Evolutionary conservation across 768 basidiomycete genomes (phyloP), one percentile per base, ranked within the genome.

Genomic region (Russula ochroleuca): DNA sequence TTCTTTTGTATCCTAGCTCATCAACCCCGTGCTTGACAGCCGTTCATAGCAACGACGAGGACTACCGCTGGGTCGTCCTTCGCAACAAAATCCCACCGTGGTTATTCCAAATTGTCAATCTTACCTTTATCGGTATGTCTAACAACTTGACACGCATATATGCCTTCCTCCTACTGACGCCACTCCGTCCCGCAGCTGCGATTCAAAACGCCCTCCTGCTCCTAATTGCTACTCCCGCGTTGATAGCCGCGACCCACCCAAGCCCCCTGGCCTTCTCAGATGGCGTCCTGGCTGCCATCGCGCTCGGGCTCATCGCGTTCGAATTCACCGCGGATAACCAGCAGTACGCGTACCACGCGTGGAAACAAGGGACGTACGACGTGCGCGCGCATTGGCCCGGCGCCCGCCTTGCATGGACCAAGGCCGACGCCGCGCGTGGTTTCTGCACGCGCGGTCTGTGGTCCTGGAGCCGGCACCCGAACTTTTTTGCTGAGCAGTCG

Each of bases 241-340:
- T 83, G 67, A 73, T 80, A 25, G 86, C 84, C 23, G 78, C 81
- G 38, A 69, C 79, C 35, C 79, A 86, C 68, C 81, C 85, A 61
- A 76, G 77, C 8, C 62, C 77, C 10, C 81, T 92, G 54, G 72
- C 77, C 21, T 67, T 72, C 1, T 82, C 86, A 8, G 95, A 98
- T 69, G 81, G 82, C 67, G 51, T 79, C 25, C 82, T 97, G 35
- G 80, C 84, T 8, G 68, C 73, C 0, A 71, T 87, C 5, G 85
- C 87, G 3, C 74, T 96, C 10, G 60, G 80, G 17, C 75, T 83
- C 17, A 73, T 96, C 50, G 79, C 76, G 1, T 66, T 85, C 40
- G 95, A 98, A 72, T 93, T 91, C 75, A 85, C 82, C 1, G 83
- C 95, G 5, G 96, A 98, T 73, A 94, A 95, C 68, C 92, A 94